These are phyloP conservation scores for Colletotrichum musae DNA, from an alignment of 2,329 filamentous ascomycete genomes.

Conservation along the genomic window DNA sequence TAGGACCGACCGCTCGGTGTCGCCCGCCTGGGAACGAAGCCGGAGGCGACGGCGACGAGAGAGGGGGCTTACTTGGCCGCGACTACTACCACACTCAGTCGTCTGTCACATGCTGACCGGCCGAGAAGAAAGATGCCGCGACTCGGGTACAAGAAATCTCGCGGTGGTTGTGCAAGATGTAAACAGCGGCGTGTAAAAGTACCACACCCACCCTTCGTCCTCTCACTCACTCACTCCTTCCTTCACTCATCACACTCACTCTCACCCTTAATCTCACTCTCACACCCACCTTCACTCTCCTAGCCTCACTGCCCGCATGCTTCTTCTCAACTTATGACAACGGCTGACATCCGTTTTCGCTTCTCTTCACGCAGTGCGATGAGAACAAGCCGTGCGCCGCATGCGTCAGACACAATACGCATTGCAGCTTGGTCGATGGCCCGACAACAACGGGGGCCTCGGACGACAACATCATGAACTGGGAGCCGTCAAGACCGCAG, in stretches of 20 bases:
- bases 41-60: constrained; percentile 4
- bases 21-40: not conserved
- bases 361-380: constrained; percentile 50
- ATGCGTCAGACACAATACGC: constrained; percentile 52
- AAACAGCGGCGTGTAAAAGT: constrained; percentile 56
- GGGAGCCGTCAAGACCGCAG: constrained; percentile 4
- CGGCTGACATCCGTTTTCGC: too few species aligned
- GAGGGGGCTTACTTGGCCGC: not conserved
- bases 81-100: not conserved
- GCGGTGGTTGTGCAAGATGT: constrained; percentile 53
- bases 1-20: not conserved
- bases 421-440: constrained; percentile 49
- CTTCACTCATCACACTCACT: not conserved
- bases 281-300: not conserved
- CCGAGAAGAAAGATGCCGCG: constrained; percentile 45
- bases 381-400: constrained; percentile 55
- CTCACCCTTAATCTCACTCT: not conserved
- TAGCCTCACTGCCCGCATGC: not conserved
- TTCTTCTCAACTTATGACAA: too few species aligned
- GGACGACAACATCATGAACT: constrained; percentile 19
- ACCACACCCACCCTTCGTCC: constrained; percentile 8
- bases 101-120: not conserved
- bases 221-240: not conserved
- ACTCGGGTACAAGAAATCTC: constrained; percentile 54
- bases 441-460: constrained; percentile 32